Percentiles rank a stretch among this genome's conserved stretches.
Evolutionary conservation across 352 stramenopile species (phyloP).

Genomic region (Pythium sukuiense): DNA sequence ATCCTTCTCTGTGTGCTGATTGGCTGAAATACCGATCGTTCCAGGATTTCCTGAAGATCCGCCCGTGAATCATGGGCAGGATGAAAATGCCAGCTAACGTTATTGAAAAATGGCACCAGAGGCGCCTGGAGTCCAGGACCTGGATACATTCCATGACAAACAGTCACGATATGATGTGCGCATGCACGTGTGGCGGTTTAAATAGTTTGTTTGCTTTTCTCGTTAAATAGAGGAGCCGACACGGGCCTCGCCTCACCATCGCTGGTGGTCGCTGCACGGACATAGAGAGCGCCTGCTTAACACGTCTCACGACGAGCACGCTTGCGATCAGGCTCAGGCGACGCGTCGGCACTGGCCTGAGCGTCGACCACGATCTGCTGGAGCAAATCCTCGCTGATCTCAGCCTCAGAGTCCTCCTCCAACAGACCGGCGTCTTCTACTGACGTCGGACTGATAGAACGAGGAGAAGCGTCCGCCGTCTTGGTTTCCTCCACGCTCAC

Average conservation of each 20-base stretch:
- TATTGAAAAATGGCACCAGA: too few species aligned
- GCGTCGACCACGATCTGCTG: background rate
- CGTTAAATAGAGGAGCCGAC: constrained; percentile 9
- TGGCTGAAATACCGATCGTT: background rate
- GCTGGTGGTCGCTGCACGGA: background rate
- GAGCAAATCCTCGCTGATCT: constrained; percentile 6
- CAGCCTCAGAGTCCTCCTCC: background rate
- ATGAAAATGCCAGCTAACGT: background rate
- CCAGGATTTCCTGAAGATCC: background rate
- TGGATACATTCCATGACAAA: too few species aligned
- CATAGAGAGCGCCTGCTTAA: background rate
- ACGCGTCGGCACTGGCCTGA: background rate
- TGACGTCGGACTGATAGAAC: constrained; percentile 41
- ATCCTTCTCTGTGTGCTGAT: background rate
- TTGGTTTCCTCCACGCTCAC: constrained; percentile 44
- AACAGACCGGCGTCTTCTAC: constrained; percentile 29
- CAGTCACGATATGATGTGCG: too few species aligned
- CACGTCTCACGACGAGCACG: constrained; percentile 14
- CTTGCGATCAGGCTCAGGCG: constrained; percentile 14
- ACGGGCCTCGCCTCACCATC: background rate
- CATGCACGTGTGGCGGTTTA: background rate
- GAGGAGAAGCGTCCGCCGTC: constrained; percentile 24
- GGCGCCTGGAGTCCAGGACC: too few species aligned
- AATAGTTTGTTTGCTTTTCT: constrained; percentile 14
- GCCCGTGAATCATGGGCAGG: too few species aligned